Percentiles rank a stretch among this genome's conserved stretches.
Conservation (phyloP, 495 filamentous ascomycete genomes). For the Achaetomiella virescens region DNA sequence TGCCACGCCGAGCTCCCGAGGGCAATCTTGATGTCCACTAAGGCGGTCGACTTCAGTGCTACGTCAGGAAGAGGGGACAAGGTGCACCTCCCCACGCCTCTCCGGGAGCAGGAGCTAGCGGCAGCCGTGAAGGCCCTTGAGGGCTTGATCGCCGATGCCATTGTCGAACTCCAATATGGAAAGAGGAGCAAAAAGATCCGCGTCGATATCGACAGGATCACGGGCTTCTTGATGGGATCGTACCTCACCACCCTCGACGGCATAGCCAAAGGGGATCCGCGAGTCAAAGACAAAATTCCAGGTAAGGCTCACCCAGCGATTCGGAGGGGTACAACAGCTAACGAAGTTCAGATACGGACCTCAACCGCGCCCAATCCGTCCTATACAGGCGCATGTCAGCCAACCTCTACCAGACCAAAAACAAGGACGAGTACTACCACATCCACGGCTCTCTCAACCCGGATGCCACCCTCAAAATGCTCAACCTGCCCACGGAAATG, state of each 20-base stretch:
- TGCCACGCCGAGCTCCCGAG: constrained; percentile 25
- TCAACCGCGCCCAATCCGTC: constrained; percentile 62
- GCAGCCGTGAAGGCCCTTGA: constrained; percentile 66
- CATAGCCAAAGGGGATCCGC: constrained; percentile 56
- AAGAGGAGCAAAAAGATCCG: constrained; percentile 39
- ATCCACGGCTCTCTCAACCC: constrained; percentile 75
- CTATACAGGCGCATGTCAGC: constrained; percentile 69
- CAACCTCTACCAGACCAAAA: constrained; percentile 67
- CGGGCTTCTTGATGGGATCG: constrained; percentile 63
- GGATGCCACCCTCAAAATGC: constrained; percentile 61
- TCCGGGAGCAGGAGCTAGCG: constrained; percentile 64
- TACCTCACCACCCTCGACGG: constrained; percentile 67
- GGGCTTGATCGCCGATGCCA: constrained; percentile 57
- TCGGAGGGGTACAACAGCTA: constrained; percentile 16
- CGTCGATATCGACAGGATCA: constrained; percentile 58
- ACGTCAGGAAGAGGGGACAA: constrained; percentile 26
- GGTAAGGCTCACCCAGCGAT: constrained; percentile 37
- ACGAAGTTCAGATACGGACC: constrained; percentile 55
- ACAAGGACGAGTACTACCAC: constrained; percentile 61
- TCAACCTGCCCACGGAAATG: constrained; percentile 57
- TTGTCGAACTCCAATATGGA: constrained; percentile 54
- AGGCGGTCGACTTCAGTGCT: constrained; percentile 27
- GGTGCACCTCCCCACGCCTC: constrained; percentile 54
- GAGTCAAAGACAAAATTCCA: constrained; percentile 55
- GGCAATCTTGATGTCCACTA: constrained; percentile 24